Evolutionary conservation across 2,329 filamentous ascomycete species (phyloP).

Genomic region (Chaetothyriales sp.): DNA sequence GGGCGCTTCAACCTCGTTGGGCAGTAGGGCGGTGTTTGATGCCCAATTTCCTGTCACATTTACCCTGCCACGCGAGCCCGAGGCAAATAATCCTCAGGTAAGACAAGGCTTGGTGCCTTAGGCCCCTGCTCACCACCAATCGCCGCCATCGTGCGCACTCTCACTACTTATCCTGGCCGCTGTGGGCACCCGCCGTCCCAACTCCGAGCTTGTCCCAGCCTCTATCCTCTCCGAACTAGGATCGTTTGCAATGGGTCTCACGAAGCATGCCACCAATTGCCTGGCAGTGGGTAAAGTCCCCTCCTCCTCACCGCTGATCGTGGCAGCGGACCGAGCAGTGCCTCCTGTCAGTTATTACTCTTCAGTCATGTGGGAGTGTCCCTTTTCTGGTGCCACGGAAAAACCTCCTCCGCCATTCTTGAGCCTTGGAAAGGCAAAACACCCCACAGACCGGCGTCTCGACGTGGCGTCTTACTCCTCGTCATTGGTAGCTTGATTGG

Average conservation of each 20-base stretch:
- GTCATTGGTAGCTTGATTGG: neutral
- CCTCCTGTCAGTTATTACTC: neutral
- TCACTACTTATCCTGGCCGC: neutral
- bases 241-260: too few species aligned
- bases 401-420: neutral
- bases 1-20: neutral
- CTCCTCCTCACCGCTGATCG: neutral
- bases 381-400: neutral
- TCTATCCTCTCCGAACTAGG: neutral
- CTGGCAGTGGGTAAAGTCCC: neutral
- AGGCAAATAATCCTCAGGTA: neutral
- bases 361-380: neutral
- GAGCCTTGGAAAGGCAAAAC: neutral
- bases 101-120: neutral
- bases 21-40: neutral
- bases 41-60: neutral
- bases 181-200: neutral
- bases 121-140: neutral
- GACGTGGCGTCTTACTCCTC: neutral
- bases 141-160: neutral
- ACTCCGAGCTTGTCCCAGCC: neutral
- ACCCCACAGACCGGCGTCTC: neutral
- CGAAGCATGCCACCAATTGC: neutral
- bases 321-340: neutral
- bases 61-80: neutral